phyloP scores from a whole-genome alignment of 805 yeast genomes.

The Zygoascus biomembranicola region DNA sequence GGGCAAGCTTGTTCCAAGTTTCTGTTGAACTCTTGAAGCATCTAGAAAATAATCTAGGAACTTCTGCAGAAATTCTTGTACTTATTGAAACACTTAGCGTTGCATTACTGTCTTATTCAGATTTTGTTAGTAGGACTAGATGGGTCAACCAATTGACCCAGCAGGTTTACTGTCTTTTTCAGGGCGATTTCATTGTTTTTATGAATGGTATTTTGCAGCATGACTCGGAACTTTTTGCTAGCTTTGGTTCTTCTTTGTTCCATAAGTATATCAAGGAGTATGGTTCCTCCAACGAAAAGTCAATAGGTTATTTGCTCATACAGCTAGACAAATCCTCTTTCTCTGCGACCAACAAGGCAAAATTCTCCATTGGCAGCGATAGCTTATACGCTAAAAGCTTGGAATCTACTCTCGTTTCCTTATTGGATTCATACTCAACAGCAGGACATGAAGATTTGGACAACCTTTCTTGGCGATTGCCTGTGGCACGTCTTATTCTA shows the following conservation, averaged over 20 bases:
- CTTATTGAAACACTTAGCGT: conserved; percentile 5
- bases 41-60: too few species aligned
- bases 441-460: not conserved
- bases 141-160: conserved; percentile 6
- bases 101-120: conserved; percentile 14
- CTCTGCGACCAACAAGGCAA: not conserved
- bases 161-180: not conserved
- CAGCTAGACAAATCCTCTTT: not conserved
- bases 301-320: not conserved
- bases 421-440: not conserved
- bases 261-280: not conserved
- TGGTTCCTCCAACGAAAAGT: not conserved
- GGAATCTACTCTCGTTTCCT: not conserved
- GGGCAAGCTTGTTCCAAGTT: conserved; percentile 19
- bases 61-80: not conserved
- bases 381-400: not conserved
- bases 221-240: conserved; percentile 9
- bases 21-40: not conserved
- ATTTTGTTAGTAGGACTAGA: conserved; percentile 14
- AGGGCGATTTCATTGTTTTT: conserved; percentile 16
- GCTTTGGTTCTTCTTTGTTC: conserved; percentile 8
- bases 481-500: not conserved
- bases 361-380: not conserved
- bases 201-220: conserved; percentile 8
- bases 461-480: not conserved